Evolutionary conservation across 2,329 filamentous ascomycete species (phyloP), one percentile per base, ranked within the genome.

Genomic region (Cladosporium oxysporum): DNA sequence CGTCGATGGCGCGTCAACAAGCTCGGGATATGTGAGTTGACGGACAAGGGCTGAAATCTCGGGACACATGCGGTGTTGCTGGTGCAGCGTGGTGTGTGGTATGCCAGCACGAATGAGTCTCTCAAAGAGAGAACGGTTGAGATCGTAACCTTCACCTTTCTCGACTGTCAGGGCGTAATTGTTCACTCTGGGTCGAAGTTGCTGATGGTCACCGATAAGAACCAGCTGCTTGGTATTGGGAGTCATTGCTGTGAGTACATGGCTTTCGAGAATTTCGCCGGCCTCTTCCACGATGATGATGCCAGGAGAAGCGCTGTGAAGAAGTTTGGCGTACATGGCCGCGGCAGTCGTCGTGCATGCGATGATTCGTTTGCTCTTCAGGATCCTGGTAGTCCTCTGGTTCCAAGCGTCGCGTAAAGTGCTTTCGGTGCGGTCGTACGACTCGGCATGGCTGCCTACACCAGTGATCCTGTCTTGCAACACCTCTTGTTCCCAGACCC

Each of bases 11-110:
- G 82, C 79, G 70, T 91, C 88, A 16, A 81, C 62, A 0, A 91
- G 76, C 0, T 78, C 69, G 0, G 83, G 84, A 66, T 91, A 91
- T 0, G 90, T 73, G 0, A 85, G 84, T 0, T 81, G 76, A 0
- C 86, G 79, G 10, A 91, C 79, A 0, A 92, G 81, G 1, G 76
- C 73, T 0, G 90, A 83, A 11, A 92, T 88, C 0, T 80, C 80
- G 0, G 89, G 89, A 61, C 84, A 82, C 88, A 91, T 91, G 11
- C 89, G 82, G 16, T 87, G 79, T 72, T 92, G 89, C 0, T 82
- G 83, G 10, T 86, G 78, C 2, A 91, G 66, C 72, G 76, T 58
- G 76, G 79, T 37, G 79, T 69, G 67, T 0, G 69, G 69, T 44
- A 69, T 59, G 23, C 66, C 63, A 14, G 57, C 14, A 18, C 61